Evolutionary conservation across 1,284 basidiomycete species (phyloP), one percentile per base, ranked within the genome.

Genomic region (Ceraceosorus guamensis): DNA sequence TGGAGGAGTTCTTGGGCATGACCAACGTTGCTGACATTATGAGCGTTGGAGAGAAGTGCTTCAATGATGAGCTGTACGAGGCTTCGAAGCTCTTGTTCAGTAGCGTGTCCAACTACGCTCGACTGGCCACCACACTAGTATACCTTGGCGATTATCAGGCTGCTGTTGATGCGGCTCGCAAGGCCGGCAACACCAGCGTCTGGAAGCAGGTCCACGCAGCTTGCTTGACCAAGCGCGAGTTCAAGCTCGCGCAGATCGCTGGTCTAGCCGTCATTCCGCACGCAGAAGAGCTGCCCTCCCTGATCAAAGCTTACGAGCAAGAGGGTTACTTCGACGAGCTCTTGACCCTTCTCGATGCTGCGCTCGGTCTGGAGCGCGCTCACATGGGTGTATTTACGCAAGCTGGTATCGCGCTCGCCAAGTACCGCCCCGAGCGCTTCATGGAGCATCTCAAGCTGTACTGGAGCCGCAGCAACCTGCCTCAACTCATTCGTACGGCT

Each of bases 181-280:
- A 99, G 78, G 95, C 95, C 16, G 95, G 95, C 34, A 98, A 98
- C 77, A 99, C 95, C 8, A 88, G 87, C 78, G 95, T 98, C n/a
- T 99, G 95, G 95, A 97, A 97, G 80, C 95, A 98, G 78, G 95
- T 99, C 59, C 93, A 98, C 69, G 89, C 91, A 24, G 95, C 95
- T 44, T 98, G 95, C 79, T 85, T 99, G 55, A 91, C 95, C 81
- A 96, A 97, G 81, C 81, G 84, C 63, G 95, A 98, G 77, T 98
- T 97, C 84, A 88, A 91, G 66, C 79, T 97, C 73, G 92, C 95
- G 16, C 92, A 98, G 83, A 97, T 99, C 72, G 72, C 71, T 24
- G 73, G 71, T 57, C 63, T 74, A 14, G 70, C 57, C 52, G 70
- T 79, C 49, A 76, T 79, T 48, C 76, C 77, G 5, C 77, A 79